phyloP scores from a whole-genome alignment of 2,329 filamentous ascomycete genomes.

The Phyllosticta citriasiana region DNA sequence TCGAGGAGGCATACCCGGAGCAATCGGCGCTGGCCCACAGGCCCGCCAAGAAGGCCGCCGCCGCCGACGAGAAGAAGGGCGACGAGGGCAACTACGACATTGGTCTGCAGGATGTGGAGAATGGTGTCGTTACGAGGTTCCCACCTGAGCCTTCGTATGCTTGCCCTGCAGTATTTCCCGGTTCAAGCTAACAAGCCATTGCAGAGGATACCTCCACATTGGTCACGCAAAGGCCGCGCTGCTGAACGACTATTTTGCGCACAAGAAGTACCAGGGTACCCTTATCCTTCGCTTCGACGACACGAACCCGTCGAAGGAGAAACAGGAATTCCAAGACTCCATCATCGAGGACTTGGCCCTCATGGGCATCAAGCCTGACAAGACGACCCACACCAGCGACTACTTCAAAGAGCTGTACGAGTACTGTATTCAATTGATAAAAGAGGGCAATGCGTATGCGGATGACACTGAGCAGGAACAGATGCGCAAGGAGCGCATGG shows the following conservation, averaged over 20 bases:
- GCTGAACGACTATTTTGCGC: slow-evolving; percentile 93
- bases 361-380: slow-evolving; percentile 85
- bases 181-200: slow-evolving; percentile 12
- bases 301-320: slow-evolving; percentile 95
- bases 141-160: slow-evolving; percentile 82
- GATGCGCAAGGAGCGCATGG: slow-evolving; percentile 76
- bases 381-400: slow-evolving; percentile 82
- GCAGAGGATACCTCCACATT: slow-evolving; percentile 75
- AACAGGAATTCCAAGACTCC: slow-evolving; percentile 88
- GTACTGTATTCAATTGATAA: slow-evolving; percentile 73
- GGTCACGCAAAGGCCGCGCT: slow-evolving; percentile 91
- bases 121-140: slow-evolving; percentile 86
- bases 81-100: slow-evolving; percentile 74
- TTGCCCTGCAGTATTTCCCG: background rate
- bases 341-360: slow-evolving; percentile 86
- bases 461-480: slow-evolving; percentile 87
- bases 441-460: slow-evolving; percentile 79
- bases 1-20: slow-evolving; percentile 74
- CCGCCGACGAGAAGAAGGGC: slow-evolving; percentile 56
- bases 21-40: slow-evolving; percentile 57
- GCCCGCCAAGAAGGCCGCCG: slow-evolving; percentile 28
- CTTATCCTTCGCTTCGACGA: slow-evolving; percentile 91
- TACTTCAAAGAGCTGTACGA: slow-evolving; percentile 92
- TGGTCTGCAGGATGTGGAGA: slow-evolving; percentile 70
- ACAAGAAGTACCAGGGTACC: slow-evolving; percentile 84